Base-by-base conservation (phyloP, 371 early-diverging fungal genomes). In the Globomyces sp. region DNA sequence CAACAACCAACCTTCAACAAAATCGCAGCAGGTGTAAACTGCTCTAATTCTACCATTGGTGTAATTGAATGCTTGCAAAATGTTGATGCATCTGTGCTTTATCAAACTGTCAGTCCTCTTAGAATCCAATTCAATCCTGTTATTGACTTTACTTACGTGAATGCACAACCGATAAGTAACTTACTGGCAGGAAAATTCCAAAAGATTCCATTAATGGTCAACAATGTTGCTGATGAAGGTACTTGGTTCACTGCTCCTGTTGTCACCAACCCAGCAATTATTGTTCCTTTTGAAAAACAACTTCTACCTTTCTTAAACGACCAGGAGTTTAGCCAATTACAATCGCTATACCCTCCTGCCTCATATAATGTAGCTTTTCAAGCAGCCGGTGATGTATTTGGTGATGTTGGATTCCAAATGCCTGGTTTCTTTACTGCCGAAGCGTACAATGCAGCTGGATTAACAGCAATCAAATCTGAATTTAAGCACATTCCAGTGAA, bases 181-280 rank as follows among this genome's bases (percentile, higher is more conserved):
- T 39, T 69, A 37, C 48, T 53, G 8, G 9, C 55, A n/a, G 36
- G 69, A 45, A 36, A 6, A 1, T 37, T 69, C 59, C 43, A n/a
- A 36, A 42, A 58, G 24, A 59, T 69, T 43, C 69, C 69, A n/a
- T 48, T 69, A 9, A 34, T 60, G 43, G 5, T 69, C 36, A 61
- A 61, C 45, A 64, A 55, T 39, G 59, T 58, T 40, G 3, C 58
- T 13, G 45, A 69, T 58, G 69, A 69, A 62, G 63, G 63, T 8
- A 52, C 11, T 49, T 34, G 46, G 2, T 63, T 41, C 13, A 45
- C 41, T 34, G 40, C 13, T 8, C 58, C 42, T 11, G 6, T 44
- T 3, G 55, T 55, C 3, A 58, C 41, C 13, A 13, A 34, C n/a
- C 58, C 45, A 2, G 9, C 4, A 11, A 39, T 13, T 44, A 6